Evolutionary conservation across 345 rosid genomes (phyloP), one percentile per base, ranked within the genome.

Genomic region (Pseudoturritis turrita): DNA sequence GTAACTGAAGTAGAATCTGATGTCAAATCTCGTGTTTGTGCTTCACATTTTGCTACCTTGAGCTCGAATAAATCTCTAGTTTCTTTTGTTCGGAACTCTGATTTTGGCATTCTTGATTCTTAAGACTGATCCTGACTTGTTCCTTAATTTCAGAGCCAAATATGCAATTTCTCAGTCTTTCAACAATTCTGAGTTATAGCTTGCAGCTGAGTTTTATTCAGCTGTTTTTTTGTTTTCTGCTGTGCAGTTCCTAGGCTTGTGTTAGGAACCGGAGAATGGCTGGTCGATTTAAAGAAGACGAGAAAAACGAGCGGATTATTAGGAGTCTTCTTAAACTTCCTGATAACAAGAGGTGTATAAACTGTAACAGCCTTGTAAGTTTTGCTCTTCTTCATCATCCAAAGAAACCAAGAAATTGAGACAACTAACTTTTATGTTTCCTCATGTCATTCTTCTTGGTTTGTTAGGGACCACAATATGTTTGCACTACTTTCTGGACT

Each of bases 401-500:
- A 14, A 47, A 19, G 33, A 37, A 56, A 47, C 18, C 2, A 35
- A 47, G n/a, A 36, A 22, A 10, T 59, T 28, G 25, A 50, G 50
- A 37, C 0, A 18, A 19, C 7, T 10, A 7, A 28, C 13, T 39
- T 47, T 36, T 18, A 4, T 22, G 5, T 21, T 50, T 46, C 6
- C 11, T 21, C 14, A 21, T 54, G 23, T 49, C 6, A 6, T 58
- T 58, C 11, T 17, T 21, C 3, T 35, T 36, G 15, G 13, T 55
- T 71, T 21, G 70, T 68, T 89, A 94, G 99, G 98, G 99, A 65
- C 97, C 98, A 36, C 99, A 95, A 64, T 95, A 95, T 85, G 99
- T 92, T 70, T 95, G 98, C 86, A 88, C 83, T 73, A 87, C 84
- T 83, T 91, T 95, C 94, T 89, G 92, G 92, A 89, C 96, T 50